Base-by-base conservation (phyloP, 2,329 filamentous ascomycete species). In the Diaporthe sp. region DNA sequence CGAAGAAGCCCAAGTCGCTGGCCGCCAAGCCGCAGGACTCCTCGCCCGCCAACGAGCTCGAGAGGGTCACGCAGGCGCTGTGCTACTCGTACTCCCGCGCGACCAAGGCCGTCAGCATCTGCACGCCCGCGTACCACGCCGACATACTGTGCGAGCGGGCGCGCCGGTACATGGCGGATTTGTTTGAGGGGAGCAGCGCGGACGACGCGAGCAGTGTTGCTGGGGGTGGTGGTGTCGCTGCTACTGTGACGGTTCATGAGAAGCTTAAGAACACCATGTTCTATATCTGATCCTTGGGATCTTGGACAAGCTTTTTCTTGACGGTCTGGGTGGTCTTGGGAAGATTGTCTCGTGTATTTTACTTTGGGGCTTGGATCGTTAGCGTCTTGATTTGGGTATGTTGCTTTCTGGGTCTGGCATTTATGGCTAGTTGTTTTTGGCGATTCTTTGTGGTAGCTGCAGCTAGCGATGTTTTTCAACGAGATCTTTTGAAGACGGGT, bases 41-140 rank as follows among this genome's bases (percentile, higher is more conserved):
- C n/a, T 6, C 42, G 37, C 61, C 61, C 1, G 90, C 91, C 0
- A 90, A 94, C 73, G 84, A 88, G 51, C 83, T 94, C 0, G 88
- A 94, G 78, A 85, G 87, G 66, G 82, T 91, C 77, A 94, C 92
- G 0, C 91, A 94, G 78, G 89, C 89, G 55, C 84, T 94, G 79
- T 94, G 92, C 81, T 94, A 94, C 79, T 83, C 91, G 0, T 95
- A 92, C 78, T 92, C 92, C 5, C 89, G 93, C 9, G 92, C 93
- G 0, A 94, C 92, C 0, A 92, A 92, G 77, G 90, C 92, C 0
- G 92, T 95, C 12, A 92, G 89, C 70, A 85, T 94, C 58, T 94
- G 91, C 74, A 91, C 93, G 0, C 92, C 93, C 0, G 93, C 93
- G 0, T 94, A 95, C 82, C 94, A 94, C 78, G 94, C 94, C 0